Percentiles rank a stretch among this genome's conserved stretches.
These are phyloP conservation scores for Groenewaldozyma auringiensis DNA, from an alignment of 1,139 yeast genomes.

Conservation along the genomic window DNA sequence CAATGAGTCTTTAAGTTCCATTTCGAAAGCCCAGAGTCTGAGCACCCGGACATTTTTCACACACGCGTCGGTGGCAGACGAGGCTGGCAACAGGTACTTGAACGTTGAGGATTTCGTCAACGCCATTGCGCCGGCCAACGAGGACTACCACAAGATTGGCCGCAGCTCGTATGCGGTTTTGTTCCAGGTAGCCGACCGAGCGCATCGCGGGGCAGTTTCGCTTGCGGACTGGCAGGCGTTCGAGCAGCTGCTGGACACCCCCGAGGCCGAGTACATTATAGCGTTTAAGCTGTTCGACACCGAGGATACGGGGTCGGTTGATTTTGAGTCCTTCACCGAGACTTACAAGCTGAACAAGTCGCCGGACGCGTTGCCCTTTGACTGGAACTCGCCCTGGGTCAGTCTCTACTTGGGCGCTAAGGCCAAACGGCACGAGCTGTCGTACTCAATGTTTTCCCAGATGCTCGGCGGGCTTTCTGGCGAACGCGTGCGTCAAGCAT, in stretches of 20 bases:
- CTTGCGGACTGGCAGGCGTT: slow-evolving; percentile 37
- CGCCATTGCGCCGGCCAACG: slow-evolving; percentile 38
- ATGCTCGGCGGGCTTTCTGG: slow-evolving; percentile 40
- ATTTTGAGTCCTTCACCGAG: slow-evolving; percentile 34
- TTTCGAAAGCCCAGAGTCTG: neutral
- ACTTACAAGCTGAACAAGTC: slow-evolving; percentile 32
- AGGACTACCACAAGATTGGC: slow-evolving; percentile 36
- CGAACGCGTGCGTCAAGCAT: slow-evolving; percentile 41
- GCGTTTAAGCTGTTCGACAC: slow-evolving; percentile 38
- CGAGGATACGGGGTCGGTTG: slow-evolving; percentile 34
- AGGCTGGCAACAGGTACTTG: slow-evolving; percentile 38
- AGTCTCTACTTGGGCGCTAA: slow-evolving; percentile 35
- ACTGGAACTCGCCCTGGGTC: slow-evolving; percentile 40
- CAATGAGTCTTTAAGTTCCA: neutral
- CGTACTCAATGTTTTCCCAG: slow-evolving; percentile 39
- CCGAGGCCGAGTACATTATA: slow-evolving; percentile 43
- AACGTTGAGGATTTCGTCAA: slow-evolving; percentile 39
- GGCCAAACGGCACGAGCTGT: slow-evolving; percentile 33
- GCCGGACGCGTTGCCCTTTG: slow-evolving; percentile 34
- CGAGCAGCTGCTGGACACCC: slow-evolving; percentile 34
- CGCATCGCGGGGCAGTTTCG: slow-evolving; percentile 28
- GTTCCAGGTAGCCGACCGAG: slow-evolving; percentile 37
- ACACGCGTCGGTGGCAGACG: slow-evolving; percentile 27
- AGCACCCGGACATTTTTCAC: slow-evolving; percentile 14
- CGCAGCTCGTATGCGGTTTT: slow-evolving; percentile 39